These are phyloP conservation scores for Prototheca wickerhamii DNA, from an alignment of 163 green algal genomes.

Conservation along the genomic window DNA sequence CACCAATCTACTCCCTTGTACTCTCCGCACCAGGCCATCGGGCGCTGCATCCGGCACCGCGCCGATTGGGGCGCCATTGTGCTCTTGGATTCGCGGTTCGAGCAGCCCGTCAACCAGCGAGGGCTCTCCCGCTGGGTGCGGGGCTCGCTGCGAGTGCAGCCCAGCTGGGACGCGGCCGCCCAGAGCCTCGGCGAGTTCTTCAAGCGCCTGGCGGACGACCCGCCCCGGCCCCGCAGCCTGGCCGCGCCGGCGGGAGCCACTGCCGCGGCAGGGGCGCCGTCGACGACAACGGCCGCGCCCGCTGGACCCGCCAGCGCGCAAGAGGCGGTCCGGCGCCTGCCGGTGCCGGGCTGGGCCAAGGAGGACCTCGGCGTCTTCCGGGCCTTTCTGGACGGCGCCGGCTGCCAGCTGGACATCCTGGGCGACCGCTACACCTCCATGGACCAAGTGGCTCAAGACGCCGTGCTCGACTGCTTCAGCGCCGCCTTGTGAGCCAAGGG, in stretches of 20 bases:
- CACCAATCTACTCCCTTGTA: background rate
- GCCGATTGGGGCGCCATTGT: slow-evolving; percentile 84
- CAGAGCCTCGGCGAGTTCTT: slow-evolving; percentile 61
- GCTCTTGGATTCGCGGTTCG: slow-evolving; percentile 74
- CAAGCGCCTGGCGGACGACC: slow-evolving; percentile 5
- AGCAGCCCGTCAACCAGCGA: slow-evolving; percentile 31
- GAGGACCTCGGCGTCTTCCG: background rate
- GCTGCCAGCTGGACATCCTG: background rate
- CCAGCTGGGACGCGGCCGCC: slow-evolving; percentile 45
- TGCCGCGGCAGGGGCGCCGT: background rate
- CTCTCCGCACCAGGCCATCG: slow-evolving; percentile 62
- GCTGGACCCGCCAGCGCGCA: background rate
- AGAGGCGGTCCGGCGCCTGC: background rate
- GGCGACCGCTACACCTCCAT: background rate
- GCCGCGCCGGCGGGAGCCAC: background rate
- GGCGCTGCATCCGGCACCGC: slow-evolving; percentile 80
- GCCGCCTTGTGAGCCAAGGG: slow-evolving; percentile 10
- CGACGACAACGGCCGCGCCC: background rate
- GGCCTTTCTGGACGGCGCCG: background rate
- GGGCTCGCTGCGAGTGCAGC: slow-evolving; percentile 43
- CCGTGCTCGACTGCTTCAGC: slow-evolving; percentile 14
- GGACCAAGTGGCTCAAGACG: slow-evolving; percentile 8
- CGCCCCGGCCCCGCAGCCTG: slow-evolving; percentile 2
- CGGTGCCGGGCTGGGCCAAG: background rate
- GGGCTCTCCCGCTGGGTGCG: slow-evolving; percentile 59